phyloP scores from a whole-genome alignment of 441 rosid species.

The Manihot esculenta region DNA sequence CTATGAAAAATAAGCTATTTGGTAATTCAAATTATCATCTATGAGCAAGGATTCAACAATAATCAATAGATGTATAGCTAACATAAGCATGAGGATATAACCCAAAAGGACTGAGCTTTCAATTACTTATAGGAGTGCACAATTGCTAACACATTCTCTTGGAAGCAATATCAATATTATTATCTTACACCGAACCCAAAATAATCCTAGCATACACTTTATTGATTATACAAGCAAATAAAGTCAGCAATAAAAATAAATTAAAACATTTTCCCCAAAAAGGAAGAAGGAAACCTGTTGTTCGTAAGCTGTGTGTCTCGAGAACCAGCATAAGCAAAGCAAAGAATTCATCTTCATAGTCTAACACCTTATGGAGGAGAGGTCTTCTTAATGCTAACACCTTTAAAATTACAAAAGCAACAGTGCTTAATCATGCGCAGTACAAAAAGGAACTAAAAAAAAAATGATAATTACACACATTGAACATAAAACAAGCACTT shows the following conservation, averaged over 20 bases:
- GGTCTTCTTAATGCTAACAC: constrained; percentile 95
- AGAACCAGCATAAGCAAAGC: constrained; percentile 85
- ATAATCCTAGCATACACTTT: not conserved
- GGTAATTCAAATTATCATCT: not conserved
- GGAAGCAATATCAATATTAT: not conserved
- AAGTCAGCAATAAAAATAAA: not conserved
- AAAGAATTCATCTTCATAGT: constrained; percentile 94
- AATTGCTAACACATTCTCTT: not conserved
- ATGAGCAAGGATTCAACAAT: not conserved
- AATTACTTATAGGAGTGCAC: not conserved
- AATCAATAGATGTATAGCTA: not conserved
- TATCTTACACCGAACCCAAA: not conserved
- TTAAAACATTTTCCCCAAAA: not conserved
- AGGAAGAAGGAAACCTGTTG: constrained; percentile 59
- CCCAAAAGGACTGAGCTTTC: not conserved
- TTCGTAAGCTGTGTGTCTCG: constrained; percentile 91
- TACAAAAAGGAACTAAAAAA: constrained; percentile 1
- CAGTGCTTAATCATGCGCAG: constrained; percentile 3
- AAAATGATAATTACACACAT: not conserved
- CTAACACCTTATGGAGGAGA: constrained; percentile 79
- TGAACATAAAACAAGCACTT: not conserved
- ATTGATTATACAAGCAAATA: not conserved
- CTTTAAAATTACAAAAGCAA: constrained; percentile 38
- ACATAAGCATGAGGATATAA: not conserved
- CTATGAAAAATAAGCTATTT: not conserved